Percentiles rank a stretch among this genome's conserved stretches.
These are phyloP conservation scores for Coemansia asiatica DNA, from an alignment of 192 early-diverging fungal species.

Conservation along the genomic window DNA sequence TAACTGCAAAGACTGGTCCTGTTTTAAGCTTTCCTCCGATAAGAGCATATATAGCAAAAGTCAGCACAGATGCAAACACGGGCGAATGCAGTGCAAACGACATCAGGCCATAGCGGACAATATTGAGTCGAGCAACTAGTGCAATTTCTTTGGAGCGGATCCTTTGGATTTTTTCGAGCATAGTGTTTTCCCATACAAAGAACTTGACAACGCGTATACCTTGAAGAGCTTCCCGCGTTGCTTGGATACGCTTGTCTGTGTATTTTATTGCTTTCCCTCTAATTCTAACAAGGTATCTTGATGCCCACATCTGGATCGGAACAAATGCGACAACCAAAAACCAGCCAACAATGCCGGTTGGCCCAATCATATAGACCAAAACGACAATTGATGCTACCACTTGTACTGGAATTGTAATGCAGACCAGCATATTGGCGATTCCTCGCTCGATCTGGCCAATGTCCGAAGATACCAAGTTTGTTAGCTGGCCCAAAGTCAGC, in stretches of 20 bases:
- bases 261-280: conserved; percentile 26
- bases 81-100: conserved; percentile 44
- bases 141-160: conserved; percentile 36
- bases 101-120: conserved; percentile 41
- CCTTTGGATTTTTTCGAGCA: conserved; percentile 26
- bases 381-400: conserved; percentile 40
- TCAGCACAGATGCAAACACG: conserved; percentile 42
- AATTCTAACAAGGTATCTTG: conserved; percentile 31
- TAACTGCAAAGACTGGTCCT: conserved; percentile 46
- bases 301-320: conserved; percentile 50
- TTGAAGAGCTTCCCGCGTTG: conserved; percentile 56
- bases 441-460: conserved; percentile 54
- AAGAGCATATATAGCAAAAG: conserved; percentile 29
- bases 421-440: conserved; percentile 35
- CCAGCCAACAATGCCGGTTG: conserved; percentile 35
- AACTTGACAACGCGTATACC: conserved; percentile 70
- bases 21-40: conserved; percentile 31
- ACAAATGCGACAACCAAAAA: conserved; percentile 39
- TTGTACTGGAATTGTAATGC: conserved; percentile 42
- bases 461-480: conserved; percentile 45
- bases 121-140: conserved; percentile 36
- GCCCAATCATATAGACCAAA: conserved; percentile 44
- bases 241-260: conserved; percentile 51
- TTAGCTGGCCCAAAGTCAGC: conserved; percentile 36
- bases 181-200: conserved; percentile 61